A percentile compares a stretch with the other conserved stretches of the same genome.
Conservation (phyloP, 495 filamentous ascomycete genomes). For the Durotheca rogersii region DNA sequence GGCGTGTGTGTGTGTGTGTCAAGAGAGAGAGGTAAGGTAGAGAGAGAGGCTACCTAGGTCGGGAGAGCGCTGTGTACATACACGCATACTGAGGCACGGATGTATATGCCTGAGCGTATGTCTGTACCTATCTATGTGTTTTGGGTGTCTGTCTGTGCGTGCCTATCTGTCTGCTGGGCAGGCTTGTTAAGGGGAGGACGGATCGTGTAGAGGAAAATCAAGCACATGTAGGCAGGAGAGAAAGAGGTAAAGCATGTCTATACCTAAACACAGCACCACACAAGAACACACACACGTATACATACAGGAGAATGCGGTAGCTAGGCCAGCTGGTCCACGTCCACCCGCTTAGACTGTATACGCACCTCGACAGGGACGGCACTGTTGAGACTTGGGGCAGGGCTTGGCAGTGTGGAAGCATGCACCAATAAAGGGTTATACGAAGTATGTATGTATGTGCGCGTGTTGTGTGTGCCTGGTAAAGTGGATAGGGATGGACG, state of each 20-base stretch:
- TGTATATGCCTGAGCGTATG: too few species aligned
- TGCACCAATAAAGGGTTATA: slow-evolving; percentile 35
- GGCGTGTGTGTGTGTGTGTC: background rate
- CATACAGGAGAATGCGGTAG: background rate
- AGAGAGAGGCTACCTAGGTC: background rate
- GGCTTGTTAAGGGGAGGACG: too few species aligned
- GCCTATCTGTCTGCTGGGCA: too few species aligned
- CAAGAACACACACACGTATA: background rate
- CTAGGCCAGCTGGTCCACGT: background rate
- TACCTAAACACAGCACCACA: background rate
- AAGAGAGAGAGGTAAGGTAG: too few species aligned
- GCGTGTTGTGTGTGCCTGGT: slow-evolving; percentile 36
- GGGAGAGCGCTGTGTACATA: background rate
- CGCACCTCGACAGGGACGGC: slow-evolving; percentile 19
- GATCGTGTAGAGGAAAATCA: too few species aligned
- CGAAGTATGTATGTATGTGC: slow-evolving; percentile 23
- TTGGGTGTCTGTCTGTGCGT: too few species aligned
- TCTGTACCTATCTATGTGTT: too few species aligned
- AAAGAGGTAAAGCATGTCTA: background rate
- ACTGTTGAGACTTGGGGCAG: slow-evolving; percentile 25
- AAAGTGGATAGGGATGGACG: slow-evolving; percentile 37
- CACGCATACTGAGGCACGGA: too few species aligned
- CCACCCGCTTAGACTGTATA: background rate
- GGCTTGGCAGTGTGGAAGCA: slow-evolving; percentile 33
- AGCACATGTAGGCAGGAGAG: too few species aligned